Percentiles rank a stretch among this genome's conserved stretches.
phyloP scores from a whole-genome alignment of 2,329 filamentous ascomycete genomes.

The Setomelanomma holmii region DNA sequence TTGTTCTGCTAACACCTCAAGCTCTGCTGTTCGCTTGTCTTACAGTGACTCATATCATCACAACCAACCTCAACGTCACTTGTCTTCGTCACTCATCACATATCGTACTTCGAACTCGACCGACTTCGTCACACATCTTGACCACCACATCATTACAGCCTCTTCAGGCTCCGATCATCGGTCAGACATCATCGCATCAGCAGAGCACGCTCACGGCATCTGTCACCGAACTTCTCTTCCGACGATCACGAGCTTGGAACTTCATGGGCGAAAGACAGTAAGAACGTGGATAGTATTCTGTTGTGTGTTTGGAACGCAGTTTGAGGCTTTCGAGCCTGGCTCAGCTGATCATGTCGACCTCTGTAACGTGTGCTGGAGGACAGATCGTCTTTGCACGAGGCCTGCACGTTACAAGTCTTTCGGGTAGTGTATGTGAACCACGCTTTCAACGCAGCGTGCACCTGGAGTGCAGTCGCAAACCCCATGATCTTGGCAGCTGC shows the following conservation, averaged over 20 bases:
- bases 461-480: not conserved
- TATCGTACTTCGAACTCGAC: not conserved
- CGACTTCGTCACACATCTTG: not conserved
- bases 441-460: not conserved
- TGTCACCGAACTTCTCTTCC: not conserved
- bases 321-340: conserved; percentile 12
- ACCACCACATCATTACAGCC: not conserved
- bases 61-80: not conserved
- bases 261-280: conserved; percentile 5
- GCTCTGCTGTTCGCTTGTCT: not conserved
- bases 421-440: not conserved
- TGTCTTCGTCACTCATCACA: not conserved
- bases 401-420: conserved; percentile 11
- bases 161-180: not conserved
- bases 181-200: not conserved
- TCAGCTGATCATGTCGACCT: conserved; percentile 15
- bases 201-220: conserved; percentile 8
- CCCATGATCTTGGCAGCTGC: conserved; percentile 2
- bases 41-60: not conserved
- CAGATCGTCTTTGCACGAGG: conserved; percentile 17
- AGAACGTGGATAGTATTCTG: conserved; percentile 7
- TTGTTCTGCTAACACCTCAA: conserved; percentile 5
- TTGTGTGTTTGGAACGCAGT: conserved; percentile 5
- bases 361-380: conserved; percentile 22
- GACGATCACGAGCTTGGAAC: not conserved